phyloP scores from a whole-genome alignment of 768 basidiomycete genomes.

The Russula griseocarnosa region DNA sequence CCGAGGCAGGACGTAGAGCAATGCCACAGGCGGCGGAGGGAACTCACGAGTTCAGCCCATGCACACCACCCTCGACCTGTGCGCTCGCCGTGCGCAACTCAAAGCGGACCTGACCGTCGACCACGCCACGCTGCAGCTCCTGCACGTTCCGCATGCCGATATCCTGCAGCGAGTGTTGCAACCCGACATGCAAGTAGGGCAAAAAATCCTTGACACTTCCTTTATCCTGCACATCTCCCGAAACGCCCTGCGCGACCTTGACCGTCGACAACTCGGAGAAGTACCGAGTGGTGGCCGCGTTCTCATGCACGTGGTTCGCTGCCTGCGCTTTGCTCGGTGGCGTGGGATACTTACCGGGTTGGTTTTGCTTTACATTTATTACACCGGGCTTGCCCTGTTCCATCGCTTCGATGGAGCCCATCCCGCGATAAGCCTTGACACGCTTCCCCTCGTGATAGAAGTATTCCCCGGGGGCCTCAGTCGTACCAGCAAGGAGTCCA shows the following conservation, averaged over 20 bases:
- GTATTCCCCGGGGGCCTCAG: constrained; percentile 97
- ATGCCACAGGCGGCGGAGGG: constrained; percentile 29
- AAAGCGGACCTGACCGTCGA: constrained; percentile 68
- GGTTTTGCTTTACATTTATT: constrained; percentile 30
- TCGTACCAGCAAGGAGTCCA: constrained; percentile 88
- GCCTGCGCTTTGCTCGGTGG: constrained; percentile 38
- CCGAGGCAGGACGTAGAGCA: not conserved
- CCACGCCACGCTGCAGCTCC: constrained; percentile 65
- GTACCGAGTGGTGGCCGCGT: constrained; percentile 94
- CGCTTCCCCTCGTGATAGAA: constrained; percentile 99
- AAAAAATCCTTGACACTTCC: constrained; percentile 91
- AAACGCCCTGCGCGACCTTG: constrained; percentile 96
- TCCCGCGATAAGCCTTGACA: constrained; percentile 97
- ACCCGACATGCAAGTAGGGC: constrained; percentile 74
- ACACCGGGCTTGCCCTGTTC: constrained; percentile 60
- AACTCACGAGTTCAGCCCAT: constrained; percentile 90
- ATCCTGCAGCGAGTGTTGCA: constrained; percentile 95
- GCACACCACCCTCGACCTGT: constrained; percentile 93
- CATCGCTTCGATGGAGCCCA: constrained; percentile 87
- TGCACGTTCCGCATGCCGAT: constrained; percentile 69
- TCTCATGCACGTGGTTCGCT: constrained; percentile 55
- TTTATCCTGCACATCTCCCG: constrained; percentile 96
- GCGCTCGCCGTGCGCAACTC: constrained; percentile 93
- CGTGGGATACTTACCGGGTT: constrained; percentile 43
- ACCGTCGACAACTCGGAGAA: constrained; percentile 90